phyloP scores from a whole-genome alignment of 83 land plant genomes.

The Diphasiastrum complanatum region DNA sequence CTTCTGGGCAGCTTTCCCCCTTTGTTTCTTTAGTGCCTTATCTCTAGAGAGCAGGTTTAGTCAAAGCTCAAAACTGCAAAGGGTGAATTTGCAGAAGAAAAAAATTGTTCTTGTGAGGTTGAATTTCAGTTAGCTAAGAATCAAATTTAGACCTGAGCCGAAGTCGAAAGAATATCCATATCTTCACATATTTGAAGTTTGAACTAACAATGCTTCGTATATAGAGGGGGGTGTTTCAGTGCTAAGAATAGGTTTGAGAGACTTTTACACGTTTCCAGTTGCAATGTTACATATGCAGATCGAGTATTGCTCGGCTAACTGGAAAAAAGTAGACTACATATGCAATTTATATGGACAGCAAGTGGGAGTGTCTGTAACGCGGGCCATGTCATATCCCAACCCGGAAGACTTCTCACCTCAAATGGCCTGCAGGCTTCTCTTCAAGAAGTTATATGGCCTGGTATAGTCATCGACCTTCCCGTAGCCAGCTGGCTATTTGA shows the following conservation, averaged over 20 bases:
- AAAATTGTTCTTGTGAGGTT: no score
- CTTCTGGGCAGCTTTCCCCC: no score
- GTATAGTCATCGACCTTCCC: slow-evolving; percentile 11
- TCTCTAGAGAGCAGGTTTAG: no score
- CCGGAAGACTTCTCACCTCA: slow-evolving; percentile 35
- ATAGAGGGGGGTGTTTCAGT: no score
- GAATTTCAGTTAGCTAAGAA: no score
- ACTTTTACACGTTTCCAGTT: background rate
- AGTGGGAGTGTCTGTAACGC: slow-evolving; percentile 44
- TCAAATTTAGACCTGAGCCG: no score
- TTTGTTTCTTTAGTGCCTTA: no score
- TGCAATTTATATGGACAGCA: slow-evolving; percentile 44
- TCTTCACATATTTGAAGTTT: no score
- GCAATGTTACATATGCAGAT: slow-evolving; percentile 6
- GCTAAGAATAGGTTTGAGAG: background rate
- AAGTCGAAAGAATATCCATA: no score
- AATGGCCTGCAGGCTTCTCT: slow-evolving; percentile 28
- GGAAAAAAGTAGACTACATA: slow-evolving; percentile 51
- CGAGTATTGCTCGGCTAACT: slow-evolving; percentile 35
- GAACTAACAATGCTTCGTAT: no score
- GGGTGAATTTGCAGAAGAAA: no score
- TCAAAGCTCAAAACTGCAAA: no score
- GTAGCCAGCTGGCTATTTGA: background rate
- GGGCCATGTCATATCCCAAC: slow-evolving; percentile 48
- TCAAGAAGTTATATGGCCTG: slow-evolving; percentile 47